Conservation (phyloP, 129 eudicot species). For the Escallonia herrerae region DNA sequence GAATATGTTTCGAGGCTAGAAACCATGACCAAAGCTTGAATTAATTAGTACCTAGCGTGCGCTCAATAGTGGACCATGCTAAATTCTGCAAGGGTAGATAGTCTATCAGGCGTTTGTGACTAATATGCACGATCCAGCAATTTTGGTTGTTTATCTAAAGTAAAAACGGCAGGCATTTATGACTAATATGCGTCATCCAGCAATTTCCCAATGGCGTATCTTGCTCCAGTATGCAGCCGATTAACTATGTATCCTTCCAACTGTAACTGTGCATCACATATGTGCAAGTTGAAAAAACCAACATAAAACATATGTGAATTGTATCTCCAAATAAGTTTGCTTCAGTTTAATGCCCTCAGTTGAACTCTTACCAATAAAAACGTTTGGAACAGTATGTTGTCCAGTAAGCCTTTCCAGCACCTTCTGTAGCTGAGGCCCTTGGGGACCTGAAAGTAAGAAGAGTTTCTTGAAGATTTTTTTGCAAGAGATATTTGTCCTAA, state of each 20-base stretch:
- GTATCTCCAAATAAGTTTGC: background rate
- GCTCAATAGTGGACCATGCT: too few species aligned
- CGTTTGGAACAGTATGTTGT: constrained; percentile 90
- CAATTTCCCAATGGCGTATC: too few species aligned
- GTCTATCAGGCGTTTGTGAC: too few species aligned
- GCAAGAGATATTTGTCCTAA: background rate
- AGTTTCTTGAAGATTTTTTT: background rate
- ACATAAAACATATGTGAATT: background rate
- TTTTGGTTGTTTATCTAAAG: too few species aligned
- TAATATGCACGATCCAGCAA: too few species aligned
- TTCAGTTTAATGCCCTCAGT: background rate
- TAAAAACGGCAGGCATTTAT: too few species aligned
- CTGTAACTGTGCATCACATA: background rate
- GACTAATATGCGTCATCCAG: too few species aligned
- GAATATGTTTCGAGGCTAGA: too few species aligned
- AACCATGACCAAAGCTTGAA: too few species aligned
- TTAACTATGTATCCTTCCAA: background rate
- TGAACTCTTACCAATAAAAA: constrained; percentile 64
- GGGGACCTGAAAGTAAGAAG: constrained; percentile 45
- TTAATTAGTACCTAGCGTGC: too few species aligned
- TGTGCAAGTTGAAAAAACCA: background rate
- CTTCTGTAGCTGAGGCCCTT: constrained; percentile 84
- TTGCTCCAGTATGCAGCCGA: background rate
- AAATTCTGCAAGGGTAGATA: too few species aligned
- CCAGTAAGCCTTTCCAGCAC: constrained; percentile 84